Conservation (phyloP, 176 grass and related monocot species). For the Zoysia japonica region DNA sequence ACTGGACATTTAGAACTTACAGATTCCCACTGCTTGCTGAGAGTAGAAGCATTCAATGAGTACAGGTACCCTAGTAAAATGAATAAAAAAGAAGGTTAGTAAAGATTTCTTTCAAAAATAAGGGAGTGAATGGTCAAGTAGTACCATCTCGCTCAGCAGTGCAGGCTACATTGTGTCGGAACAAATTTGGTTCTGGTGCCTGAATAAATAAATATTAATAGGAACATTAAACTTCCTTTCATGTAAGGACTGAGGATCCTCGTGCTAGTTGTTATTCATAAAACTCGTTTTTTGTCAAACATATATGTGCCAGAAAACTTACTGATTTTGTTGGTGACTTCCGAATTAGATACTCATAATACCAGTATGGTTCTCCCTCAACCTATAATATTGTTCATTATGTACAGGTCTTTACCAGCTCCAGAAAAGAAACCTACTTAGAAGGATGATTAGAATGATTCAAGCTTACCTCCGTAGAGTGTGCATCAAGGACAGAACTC, state of each 20-base stretch:
- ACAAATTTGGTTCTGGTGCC: slow-evolving; percentile 87
- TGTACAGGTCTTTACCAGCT: slow-evolving; percentile 1
- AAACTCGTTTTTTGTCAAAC: slow-evolving; percentile 23
- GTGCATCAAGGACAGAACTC: slow-evolving; percentile 97
- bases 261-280: neutral
- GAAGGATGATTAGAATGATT: neutral
- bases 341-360: slow-evolving; percentile 91
- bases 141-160: slow-evolving; percentile 95
- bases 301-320: slow-evolving; percentile 36
- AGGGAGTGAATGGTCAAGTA: slow-evolving; percentile 12
- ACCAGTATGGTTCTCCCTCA: slow-evolving; percentile 86
- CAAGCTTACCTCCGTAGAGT: slow-evolving; percentile 59
- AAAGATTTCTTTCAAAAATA: slow-evolving; percentile 24
- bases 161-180: slow-evolving; percentile 78
- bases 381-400: slow-evolving; percentile 51
- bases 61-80: slow-evolving; percentile 78
- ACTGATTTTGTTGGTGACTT: slow-evolving; percentile 88
- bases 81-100: slow-evolving; percentile 20
- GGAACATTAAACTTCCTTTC: slow-evolving; percentile 30
- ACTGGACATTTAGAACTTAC: slow-evolving; percentile 48
- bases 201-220: slow-evolving; percentile 47
- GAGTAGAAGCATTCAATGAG: slow-evolving; percentile 91
- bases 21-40: slow-evolving; percentile 94
- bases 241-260: neutral
- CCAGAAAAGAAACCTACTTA: neutral